Evolutionary conservation across 768 basidiomycete species (phyloP), one percentile per base, ranked within the genome.

Genomic region (Tubosaeta sp.): DNA sequence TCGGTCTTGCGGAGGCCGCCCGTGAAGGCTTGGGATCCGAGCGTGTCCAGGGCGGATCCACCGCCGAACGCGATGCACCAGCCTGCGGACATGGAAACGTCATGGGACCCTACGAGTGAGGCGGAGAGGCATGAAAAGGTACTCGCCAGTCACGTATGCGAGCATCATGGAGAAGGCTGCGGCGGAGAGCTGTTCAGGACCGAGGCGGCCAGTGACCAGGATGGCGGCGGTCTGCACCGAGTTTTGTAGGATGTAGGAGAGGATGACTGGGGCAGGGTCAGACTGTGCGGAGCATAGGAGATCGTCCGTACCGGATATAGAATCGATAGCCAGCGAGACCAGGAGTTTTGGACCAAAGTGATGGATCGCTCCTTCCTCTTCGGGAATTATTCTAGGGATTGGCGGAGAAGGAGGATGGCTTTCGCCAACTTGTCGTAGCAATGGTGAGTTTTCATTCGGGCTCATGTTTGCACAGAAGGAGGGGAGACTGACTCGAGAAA

Each of bases 61-160:
- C 87, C 87, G 13, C 87, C 87, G 17, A 89, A 75, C 11, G 86
- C 87, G 50, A 89, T 75, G 61, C 81, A 82, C 85, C 86, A 88
- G 37, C 87, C 87, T 88, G 66, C 59, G 29, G 53, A 32, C 44
- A 46, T 14, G 49, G 52, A 56, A 62, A 64, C 60, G 73, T 79
- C 63, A 75, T 81, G 78, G 80, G 80, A 83, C 77, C 78, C 74
- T 71, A 63, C 53, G 60, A 43, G 59, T 51, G 26, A 58, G 49
- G 53, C 46, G 29, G 54, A 43, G 66, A 60, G 43, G 52, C 56
- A 52, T 11, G 48, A 51, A 54, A 27, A 55, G 63, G 62, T 66
- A 84, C 83, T 83, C 70, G 80, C 85, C 84, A 76, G 87, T 85
- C 8, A 88, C 87, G 63, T 82, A 86, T 13, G 86, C 86, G 59